Evolutionary conservation across 1,284 basidiomycete genomes (phyloP).

Genomic region (Fomes fomentarius): DNA sequence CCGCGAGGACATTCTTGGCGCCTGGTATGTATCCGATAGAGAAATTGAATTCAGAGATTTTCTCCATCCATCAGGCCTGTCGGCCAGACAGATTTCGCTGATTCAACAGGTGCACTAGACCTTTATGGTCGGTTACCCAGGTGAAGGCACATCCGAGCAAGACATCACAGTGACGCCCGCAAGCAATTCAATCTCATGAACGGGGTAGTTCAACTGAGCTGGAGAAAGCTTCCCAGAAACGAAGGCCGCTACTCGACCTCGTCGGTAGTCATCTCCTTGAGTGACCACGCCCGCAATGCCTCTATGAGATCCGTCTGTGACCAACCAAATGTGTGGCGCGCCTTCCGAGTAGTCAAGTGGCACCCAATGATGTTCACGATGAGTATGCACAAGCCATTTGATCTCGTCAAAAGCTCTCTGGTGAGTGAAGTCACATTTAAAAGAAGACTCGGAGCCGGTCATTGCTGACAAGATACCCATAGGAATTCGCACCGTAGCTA

Average conservation of each 20-base stretch:
- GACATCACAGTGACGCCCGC: conserved; percentile 34
- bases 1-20: conserved; percentile 26
- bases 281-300: conserved; percentile 26
- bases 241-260: conserved; percentile 26
- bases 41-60: conserved; percentile 30
- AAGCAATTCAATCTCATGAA: conserved; percentile 34
- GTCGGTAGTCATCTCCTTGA: conserved; percentile 12
- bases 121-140: conserved; percentile 33
- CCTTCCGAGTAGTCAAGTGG: conserved; percentile 25
- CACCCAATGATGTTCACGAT: conserved; percentile 22
- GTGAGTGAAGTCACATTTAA: conserved; percentile 28
- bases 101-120: conserved; percentile 27
- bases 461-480: conserved; percentile 23
- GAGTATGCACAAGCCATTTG: conserved; percentile 23
- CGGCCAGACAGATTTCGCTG: conserved; percentile 32
- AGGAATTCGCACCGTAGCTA: conserved; percentile 24
- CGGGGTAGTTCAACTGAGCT: conserved; percentile 34
- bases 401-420: conserved; percentile 34
- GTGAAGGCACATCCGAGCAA: conserved; percentile 26
- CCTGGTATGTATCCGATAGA: conserved; percentile 27
- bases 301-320: conserved; percentile 21
- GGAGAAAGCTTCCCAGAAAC: conserved; percentile 35
- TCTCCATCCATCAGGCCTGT: conserved; percentile 18
- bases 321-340: conserved; percentile 20
- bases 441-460: conserved; percentile 13